Evolutionary conservation across 352 stramenopile genomes (phyloP).

Genomic region (Pythium apleroticum): DNA sequence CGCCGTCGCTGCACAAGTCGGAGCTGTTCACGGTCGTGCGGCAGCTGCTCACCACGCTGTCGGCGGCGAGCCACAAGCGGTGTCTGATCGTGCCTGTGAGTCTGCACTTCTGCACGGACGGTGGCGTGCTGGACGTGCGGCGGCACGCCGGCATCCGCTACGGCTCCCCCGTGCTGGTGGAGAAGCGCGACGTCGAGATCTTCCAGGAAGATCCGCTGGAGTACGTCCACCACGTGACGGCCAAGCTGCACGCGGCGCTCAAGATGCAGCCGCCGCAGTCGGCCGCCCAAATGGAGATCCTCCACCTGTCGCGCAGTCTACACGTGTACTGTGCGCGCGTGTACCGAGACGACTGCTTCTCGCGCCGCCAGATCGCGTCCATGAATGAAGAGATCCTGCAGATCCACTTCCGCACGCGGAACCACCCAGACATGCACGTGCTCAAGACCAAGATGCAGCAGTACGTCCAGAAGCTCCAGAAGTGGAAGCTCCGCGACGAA

Average conservation of each 20-base stretch:
- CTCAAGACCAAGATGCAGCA: constrained; percentile 65
- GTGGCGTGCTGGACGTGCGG: constrained; percentile 43
- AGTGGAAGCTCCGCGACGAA: constrained; percentile 65
- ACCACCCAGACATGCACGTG: constrained; percentile 67
- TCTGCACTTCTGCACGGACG: constrained; percentile 60
- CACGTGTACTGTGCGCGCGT: constrained; percentile 74
- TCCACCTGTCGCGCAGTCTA: constrained; percentile 62
- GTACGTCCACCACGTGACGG: constrained; percentile 63
- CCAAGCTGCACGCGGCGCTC: constrained; percentile 48
- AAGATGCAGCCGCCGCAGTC: constrained; percentile 59
- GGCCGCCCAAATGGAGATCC: constrained; percentile 63
- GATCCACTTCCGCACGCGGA: constrained; percentile 72
- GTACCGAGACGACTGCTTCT: constrained; percentile 69
- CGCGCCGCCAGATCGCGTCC: constrained; percentile 62
- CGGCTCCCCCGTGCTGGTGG: constrained; percentile 60
- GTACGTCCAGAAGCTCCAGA: constrained; percentile 58
- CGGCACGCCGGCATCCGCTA: constrained; percentile 62
- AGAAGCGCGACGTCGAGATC: constrained; percentile 53
- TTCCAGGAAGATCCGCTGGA: constrained; percentile 65
- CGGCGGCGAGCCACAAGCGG: constrained; percentile 37
- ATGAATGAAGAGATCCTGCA: constrained; percentile 84
- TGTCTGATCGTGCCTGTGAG: constrained; percentile 62
- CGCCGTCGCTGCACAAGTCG: constrained; percentile 38
- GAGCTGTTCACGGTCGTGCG: constrained; percentile 54
- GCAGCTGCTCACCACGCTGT: constrained; percentile 48